Conservation (phyloP, 1,284 basidiomycete genomes). For the Hypsizygus ulmarius region DNA sequence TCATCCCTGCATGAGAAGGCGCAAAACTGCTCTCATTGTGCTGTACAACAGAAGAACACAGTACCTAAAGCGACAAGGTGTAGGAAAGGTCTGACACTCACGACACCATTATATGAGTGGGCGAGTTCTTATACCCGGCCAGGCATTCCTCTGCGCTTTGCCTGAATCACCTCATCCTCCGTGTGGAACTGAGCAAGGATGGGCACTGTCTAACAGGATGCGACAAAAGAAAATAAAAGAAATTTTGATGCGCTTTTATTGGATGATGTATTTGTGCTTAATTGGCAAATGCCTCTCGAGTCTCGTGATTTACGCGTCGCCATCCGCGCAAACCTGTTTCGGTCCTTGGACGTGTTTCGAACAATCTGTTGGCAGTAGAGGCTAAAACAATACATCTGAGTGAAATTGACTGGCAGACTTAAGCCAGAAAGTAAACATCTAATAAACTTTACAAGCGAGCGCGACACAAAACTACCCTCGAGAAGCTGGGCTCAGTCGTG, state of each 20-base stretch:
- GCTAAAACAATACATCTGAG: too few relatives aligned
- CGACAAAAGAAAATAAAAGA: conserved; percentile 33
- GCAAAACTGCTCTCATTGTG: too few relatives aligned
- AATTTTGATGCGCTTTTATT: conserved; percentile 8
- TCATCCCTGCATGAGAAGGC: too few relatives aligned
- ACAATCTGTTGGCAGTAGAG: too few relatives aligned
- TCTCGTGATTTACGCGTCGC: not conserved
- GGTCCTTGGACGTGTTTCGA: too few relatives aligned
- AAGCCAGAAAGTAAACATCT: too few relatives aligned
- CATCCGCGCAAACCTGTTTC: too few relatives aligned
- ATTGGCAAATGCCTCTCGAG: conserved; percentile 1
- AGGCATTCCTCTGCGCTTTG: conserved; percentile 58
- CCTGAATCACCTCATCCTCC: conserved; percentile 69
- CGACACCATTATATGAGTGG: conserved; percentile 50
- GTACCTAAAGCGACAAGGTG: conserved; percentile 29
- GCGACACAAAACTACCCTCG: too few relatives aligned
- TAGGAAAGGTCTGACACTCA: conserved; percentile 77
- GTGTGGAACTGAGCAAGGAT: conserved; percentile 40
- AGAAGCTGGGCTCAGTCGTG: too few relatives aligned
- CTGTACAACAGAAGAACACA: not conserved
- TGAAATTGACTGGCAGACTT: too few relatives aligned
- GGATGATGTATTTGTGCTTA: conserved; percentile 11
- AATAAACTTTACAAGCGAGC: too few relatives aligned
- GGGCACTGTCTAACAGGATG: conserved; percentile 79
- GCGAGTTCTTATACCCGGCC: conserved; percentile 63